phyloP scores from a whole-genome alignment of 148 eudicot species.

The Rhododendron ovatum region DNA sequence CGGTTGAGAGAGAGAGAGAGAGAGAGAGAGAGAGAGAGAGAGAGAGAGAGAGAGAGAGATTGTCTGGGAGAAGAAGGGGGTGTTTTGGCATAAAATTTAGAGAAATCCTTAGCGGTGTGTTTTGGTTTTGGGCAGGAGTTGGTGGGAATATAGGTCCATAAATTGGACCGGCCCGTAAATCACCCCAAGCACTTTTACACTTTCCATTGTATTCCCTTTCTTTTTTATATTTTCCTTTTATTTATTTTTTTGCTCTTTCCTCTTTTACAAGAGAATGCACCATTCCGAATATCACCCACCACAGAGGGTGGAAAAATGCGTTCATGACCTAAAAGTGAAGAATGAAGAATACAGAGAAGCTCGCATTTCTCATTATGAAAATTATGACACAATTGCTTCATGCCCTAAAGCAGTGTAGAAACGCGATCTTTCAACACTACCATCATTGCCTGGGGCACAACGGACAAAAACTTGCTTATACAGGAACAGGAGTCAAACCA shows the following conservation, averaged over 20 bases:
- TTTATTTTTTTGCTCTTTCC: not conserved
- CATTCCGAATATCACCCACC: not conserved
- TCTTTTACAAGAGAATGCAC: not conserved
- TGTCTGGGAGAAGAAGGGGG: no score
- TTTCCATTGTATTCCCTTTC: not conserved
- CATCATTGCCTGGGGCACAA: not conserved
- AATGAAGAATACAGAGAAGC: not conserved
- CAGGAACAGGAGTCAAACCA: slow-evolving; percentile 57
- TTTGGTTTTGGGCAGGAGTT: no score
- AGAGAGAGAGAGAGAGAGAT: no score
- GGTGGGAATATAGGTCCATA: no score
- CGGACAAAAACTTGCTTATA: slow-evolving; percentile 21
- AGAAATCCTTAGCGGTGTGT: no score
- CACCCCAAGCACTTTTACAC: not conserved
- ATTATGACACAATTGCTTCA: not conserved
- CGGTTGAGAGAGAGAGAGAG: no score
- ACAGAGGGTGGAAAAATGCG: not conserved
- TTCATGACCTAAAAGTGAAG: not conserved
- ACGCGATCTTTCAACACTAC: not conserved
- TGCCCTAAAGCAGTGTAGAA: not conserved
- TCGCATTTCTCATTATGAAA: not conserved
- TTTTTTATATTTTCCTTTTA: not conserved
- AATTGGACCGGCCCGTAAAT: no score
- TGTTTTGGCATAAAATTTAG: no score
- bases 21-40: no score